A percentile compares a stretch with the other conserved stretches of the same genome.
Conservation (phyloP, 768 basidiomycete species). For the Suillus bovinus region DNA sequence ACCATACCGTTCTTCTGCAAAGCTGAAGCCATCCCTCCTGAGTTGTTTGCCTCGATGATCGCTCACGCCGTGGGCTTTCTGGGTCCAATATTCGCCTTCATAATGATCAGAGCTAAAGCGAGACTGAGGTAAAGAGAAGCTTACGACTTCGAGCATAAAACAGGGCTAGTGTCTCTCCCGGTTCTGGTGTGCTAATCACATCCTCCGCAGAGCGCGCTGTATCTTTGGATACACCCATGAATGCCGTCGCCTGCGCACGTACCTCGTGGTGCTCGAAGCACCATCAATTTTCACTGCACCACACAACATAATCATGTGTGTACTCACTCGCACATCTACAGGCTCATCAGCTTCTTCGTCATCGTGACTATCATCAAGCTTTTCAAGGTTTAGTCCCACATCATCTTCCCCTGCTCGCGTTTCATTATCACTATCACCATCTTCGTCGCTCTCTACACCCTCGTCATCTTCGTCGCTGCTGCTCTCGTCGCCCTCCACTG, state of each 20-base stretch:
- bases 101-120: neutral
- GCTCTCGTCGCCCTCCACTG: slow-evolving; percentile 59
- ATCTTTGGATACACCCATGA: slow-evolving; percentile 66
- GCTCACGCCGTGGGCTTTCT: slow-evolving; percentile 58
- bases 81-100: slow-evolving; percentile 80
- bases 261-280: slow-evolving; percentile 35
- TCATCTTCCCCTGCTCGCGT: slow-evolving; percentile 19
- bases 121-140: slow-evolving; percentile 25
- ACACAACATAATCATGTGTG: slow-evolving; percentile 11
- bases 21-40: slow-evolving; percentile 72
- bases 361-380: slow-evolving; percentile 6
- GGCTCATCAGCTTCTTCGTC: slow-evolving; percentile 22
- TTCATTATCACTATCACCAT: slow-evolving; percentile 41
- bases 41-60: slow-evolving; percentile 78
- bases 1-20: slow-evolving; percentile 78
- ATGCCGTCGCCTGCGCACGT: slow-evolving; percentile 44
- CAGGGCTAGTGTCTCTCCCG: slow-evolving; percentile 79
- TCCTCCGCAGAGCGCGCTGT: slow-evolving; percentile 65
- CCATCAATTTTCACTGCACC: neutral
- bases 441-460: slow-evolving; percentile 57
- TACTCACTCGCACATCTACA: slow-evolving; percentile 20
- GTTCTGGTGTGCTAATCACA: slow-evolving; percentile 72
- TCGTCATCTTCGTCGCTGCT: slow-evolving; percentile 62
- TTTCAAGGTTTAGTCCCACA: slow-evolving; percentile 3
- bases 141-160: slow-evolving; percentile 82